A percentile compares a stretch with the other conserved stretches of the same genome.
These are phyloP conservation scores for Coemansia sp. DNA, from an alignment of 192 early-diverging fungal species.

Conservation along the genomic window DNA sequence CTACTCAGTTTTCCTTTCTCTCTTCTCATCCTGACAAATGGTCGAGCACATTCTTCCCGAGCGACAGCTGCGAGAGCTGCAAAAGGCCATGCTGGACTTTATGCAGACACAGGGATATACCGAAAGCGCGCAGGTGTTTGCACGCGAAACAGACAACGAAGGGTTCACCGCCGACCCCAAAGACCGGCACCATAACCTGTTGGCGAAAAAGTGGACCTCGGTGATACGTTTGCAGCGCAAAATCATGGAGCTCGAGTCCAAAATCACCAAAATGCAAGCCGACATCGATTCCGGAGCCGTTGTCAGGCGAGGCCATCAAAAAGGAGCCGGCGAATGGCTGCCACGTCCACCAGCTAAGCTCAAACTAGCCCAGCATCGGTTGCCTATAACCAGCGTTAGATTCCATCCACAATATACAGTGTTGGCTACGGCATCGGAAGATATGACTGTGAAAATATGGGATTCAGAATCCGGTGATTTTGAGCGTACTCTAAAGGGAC, in stretches of 20 bases:
- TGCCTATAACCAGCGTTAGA: constrained; percentile 74
- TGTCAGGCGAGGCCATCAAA: constrained; percentile 38
- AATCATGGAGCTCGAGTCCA: constrained; percentile 91
- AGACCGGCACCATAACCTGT: constrained; percentile 56
- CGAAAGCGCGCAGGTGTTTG: constrained; percentile 67
- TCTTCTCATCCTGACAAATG: neutral
- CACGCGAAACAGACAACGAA: constrained; percentile 69
- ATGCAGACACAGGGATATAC: constrained; percentile 72
- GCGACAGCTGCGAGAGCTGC: constrained; percentile 74
- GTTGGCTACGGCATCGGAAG: constrained; percentile 87
- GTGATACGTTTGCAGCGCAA: constrained; percentile 92
- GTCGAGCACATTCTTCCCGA: constrained; percentile 58
- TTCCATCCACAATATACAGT: constrained; percentile 86
- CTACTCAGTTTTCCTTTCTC: neutral
- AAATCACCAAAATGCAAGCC: constrained; percentile 74
- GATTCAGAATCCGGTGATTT: constrained; percentile 92
- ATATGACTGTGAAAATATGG: constrained; percentile 90
- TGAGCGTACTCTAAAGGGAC: constrained; percentile 91
- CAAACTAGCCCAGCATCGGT: constrained; percentile 74
- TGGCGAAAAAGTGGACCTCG: constrained; percentile 87
- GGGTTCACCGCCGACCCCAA: constrained; percentile 73
- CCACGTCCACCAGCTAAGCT: constrained; percentile 79
- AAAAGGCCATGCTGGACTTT: constrained; percentile 83
- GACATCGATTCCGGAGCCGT: constrained; percentile 63
- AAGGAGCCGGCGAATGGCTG: constrained; percentile 71